Percentiles rank a stretch among this genome's conserved stretches.
Conservation (phyloP, 2,329 filamentous ascomycete species). For the Diplodia scrobiculata region DNA sequence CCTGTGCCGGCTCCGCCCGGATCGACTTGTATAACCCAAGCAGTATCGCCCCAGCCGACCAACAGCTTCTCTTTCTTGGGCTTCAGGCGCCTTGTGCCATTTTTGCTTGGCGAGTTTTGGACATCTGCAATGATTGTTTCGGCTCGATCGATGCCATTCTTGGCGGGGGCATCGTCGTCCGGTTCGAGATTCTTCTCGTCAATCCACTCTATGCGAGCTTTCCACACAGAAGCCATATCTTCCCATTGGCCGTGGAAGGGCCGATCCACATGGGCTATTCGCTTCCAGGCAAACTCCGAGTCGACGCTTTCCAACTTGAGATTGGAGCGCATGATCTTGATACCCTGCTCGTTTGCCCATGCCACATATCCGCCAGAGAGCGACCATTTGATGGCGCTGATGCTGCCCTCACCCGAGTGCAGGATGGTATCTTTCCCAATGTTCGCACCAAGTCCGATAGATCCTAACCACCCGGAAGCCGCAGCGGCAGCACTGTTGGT, state of each 20-base stretch:
- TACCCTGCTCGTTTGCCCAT: conserved; percentile 95
- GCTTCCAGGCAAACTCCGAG: conserved; percentile 85
- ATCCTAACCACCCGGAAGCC: conserved; percentile 87
- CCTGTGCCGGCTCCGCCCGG: conserved; percentile 69
- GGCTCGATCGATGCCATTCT: conserved; percentile 47
- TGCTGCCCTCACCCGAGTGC: conserved; percentile 88
- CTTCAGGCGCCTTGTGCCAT: conserved; percentile 42
- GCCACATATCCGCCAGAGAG: conserved; percentile 86
- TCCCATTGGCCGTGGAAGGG: conserved; percentile 88
- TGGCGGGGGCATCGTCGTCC: conserved; percentile 47
- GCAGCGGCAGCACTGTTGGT: conserved; percentile 82
- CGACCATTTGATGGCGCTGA: conserved; percentile 93
- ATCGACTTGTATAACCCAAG: conserved; percentile 93
- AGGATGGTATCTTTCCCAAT: conserved; percentile 82
- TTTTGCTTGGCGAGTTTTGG: conserved; percentile 47
- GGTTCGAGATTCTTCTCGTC: conserved; percentile 77
- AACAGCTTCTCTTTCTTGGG: conserved; percentile 70
- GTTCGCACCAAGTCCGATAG: conserved; percentile 76
- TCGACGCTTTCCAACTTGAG: conserved; percentile 75
- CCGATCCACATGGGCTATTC: conserved; percentile 87
- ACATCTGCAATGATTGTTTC: conserved; percentile 34
- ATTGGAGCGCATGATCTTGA: conserved; percentile 95
- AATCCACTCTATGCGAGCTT: conserved; percentile 88
- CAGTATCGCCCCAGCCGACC: conserved; percentile 92
- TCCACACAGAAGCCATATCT: conserved; percentile 96